phyloP scores from a whole-genome alignment of 305 asterid genomes.

The Salvia sclarea region DNA sequence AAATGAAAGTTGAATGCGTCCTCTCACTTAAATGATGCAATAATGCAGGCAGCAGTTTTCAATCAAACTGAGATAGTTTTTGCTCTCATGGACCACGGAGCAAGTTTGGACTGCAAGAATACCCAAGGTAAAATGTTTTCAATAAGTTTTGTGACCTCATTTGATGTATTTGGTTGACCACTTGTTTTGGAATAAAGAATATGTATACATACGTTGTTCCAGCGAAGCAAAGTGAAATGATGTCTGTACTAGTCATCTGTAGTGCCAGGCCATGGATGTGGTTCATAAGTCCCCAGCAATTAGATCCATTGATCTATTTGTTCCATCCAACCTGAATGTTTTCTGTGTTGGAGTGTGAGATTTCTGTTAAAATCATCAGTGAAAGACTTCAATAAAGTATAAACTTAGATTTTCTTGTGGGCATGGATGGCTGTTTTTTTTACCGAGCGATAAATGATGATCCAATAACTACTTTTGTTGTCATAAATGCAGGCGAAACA shows the following conservation, averaged over 20 bases:
- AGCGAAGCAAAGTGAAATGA: slow-evolving; percentile 2
- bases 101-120: slow-evolving; percentile 66
- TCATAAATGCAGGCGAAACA: slow-evolving; percentile 70
- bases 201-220: no score
- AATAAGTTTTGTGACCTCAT: slow-evolving; percentile 15
- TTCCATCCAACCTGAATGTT: slow-evolving; percentile 21
- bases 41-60: slow-evolving; percentile 83
- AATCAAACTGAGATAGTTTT: slow-evolving; percentile 86
- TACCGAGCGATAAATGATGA: slow-evolving; percentile 12
- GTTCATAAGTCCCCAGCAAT: slow-evolving; percentile 13
- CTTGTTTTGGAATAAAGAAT: neutral
- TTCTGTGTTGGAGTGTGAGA: slow-evolving; percentile 9
- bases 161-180: slow-evolving; percentile 23
- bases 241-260: slow-evolving; percentile 12
- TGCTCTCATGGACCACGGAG: slow-evolving; percentile 87
- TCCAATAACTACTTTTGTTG: slow-evolving; percentile 8
- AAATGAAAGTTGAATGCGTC: slow-evolving; percentile 3
- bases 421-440: slow-evolving; percentile 9
- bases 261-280: slow-evolving; percentile 14
- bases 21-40: slow-evolving; percentile 24
- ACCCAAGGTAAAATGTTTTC: slow-evolving; percentile 69
- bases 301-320: slow-evolving; percentile 10
- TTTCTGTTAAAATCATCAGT: slow-evolving; percentile 5
- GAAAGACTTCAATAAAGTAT: slow-evolving; percentile 11
- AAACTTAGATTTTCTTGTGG: neutral